Percentiles rank a stretch among this genome's conserved stretches.
Evolutionary conservation across 139 green algal species (phyloP).

Genomic region (Pleodorina starrii): DNA sequence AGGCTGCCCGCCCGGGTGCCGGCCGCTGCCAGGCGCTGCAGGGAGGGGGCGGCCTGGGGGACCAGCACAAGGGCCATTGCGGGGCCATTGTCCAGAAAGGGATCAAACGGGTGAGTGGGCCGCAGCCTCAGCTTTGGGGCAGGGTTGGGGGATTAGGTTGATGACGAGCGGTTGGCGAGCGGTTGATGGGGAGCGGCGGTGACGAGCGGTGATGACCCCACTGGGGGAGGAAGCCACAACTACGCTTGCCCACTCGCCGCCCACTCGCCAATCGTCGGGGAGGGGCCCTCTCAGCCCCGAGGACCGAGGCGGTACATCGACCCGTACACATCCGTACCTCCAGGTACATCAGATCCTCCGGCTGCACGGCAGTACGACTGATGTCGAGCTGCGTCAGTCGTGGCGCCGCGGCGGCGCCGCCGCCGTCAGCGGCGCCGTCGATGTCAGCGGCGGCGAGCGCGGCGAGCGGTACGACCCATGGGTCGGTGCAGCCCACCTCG

Average conservation of each 20-base stretch:
- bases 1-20: not conserved
- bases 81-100: too few relatives aligned
- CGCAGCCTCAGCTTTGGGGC: too few relatives aligned
- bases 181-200: too few relatives aligned
- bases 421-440: not conserved
- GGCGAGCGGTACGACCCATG: conserved; percentile 12
- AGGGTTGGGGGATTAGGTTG: too few relatives aligned
- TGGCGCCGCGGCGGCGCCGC: not conserved
- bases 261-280: too few relatives aligned
- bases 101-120: too few relatives aligned
- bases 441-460: conserved; percentile 1
- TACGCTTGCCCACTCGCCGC: too few relatives aligned
- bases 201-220: too few relatives aligned
- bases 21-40: not conserved
- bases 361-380: not conserved
- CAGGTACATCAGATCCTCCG: conserved; percentile 11
- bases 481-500: not conserved
- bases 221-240: too few relatives aligned
- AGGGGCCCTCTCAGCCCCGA: too few relatives aligned
- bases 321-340: conserved; percentile 1
- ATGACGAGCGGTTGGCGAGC: too few relatives aligned
- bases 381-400: conserved; percentile 14
- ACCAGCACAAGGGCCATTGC: not conserved
- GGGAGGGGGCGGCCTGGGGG: not conserved
- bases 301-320: too few relatives aligned